Evolutionary conservation across 108 stramenopile genomes (phyloP).

Genomic region (Pseudonitzschia delicatissima): DNA sequence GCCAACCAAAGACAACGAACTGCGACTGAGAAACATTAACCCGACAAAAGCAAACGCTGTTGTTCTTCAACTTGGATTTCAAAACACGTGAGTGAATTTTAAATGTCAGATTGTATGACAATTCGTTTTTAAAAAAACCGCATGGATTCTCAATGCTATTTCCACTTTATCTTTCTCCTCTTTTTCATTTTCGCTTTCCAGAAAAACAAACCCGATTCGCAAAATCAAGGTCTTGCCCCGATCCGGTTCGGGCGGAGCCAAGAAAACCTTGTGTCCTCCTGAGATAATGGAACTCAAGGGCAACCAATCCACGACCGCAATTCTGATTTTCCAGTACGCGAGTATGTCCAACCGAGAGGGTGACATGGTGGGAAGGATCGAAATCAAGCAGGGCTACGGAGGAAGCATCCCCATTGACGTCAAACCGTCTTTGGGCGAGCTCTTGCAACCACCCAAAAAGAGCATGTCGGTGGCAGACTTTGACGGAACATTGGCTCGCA

Average conservation of each 20-base stretch:
- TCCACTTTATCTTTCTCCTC: not conserved
- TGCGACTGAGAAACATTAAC: conserved; percentile 51
- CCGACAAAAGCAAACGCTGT: conserved; percentile 49
- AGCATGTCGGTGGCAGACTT: conserved; percentile 38
- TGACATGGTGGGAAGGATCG: conserved; percentile 57
- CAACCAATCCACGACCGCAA: conserved; percentile 37
- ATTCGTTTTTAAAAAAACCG: not conserved
- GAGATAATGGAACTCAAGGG: conserved; percentile 65
- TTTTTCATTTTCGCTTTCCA: conserved; percentile 4
- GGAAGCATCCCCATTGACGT: conserved; percentile 62
- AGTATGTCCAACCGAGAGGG: conserved; percentile 72
- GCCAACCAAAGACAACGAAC: conserved; percentile 35
- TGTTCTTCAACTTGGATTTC: conserved; percentile 68
- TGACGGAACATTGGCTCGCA: conserved; percentile 39
- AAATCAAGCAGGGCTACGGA: conserved; percentile 58
- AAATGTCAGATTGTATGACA: not conserved
- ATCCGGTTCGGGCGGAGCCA: conserved; percentile 28
- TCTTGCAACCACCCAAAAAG: conserved; percentile 30
- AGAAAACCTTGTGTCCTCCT: conserved; percentile 50
- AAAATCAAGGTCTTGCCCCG: conserved; percentile 68
- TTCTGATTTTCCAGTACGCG: conserved; percentile 62
- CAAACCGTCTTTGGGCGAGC: conserved; percentile 69
- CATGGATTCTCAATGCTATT: not conserved
- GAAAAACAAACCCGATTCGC: conserved; percentile 56
- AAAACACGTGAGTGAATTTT: conserved; percentile 77